Evolutionary conservation across 441 rosid genomes (phyloP).

Genomic region (Pelargonium fulgidum): DNA sequence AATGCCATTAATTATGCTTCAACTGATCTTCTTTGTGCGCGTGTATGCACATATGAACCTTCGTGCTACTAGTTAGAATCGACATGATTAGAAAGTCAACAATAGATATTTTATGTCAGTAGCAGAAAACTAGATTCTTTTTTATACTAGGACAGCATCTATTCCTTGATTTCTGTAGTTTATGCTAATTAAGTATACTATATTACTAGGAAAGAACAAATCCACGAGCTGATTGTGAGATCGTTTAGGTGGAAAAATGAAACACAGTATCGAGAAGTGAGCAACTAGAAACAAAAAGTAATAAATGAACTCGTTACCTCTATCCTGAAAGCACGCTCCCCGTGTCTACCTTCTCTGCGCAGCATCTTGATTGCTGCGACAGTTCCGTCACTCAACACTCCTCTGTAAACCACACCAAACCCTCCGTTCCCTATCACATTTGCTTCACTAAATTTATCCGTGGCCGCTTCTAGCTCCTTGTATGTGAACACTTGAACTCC

Average conservation of each 20-base stretch:
- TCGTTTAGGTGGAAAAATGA: background rate
- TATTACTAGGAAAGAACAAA: background rate
- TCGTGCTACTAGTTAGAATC: background rate
- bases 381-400: constrained; percentile 63
- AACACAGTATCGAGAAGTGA: constrained; percentile 12
- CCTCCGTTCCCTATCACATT: constrained; percentile 58
- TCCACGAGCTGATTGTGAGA: background rate
- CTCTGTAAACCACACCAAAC: constrained; percentile 62
- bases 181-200: background rate
- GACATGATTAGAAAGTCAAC: background rate
- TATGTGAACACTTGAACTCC: constrained; percentile 80
- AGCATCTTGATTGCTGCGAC: constrained; percentile 70
- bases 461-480: constrained; percentile 69
- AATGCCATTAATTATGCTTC: no score
- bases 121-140: background rate
- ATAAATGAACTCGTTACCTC: constrained; percentile 58
- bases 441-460: constrained; percentile 47
- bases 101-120: background rate
- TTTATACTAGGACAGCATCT: background rate
- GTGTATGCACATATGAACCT: background rate
- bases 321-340: constrained; percentile 72
- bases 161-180: background rate
- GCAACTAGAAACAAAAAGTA: constrained; percentile 18
- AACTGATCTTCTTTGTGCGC: no score
- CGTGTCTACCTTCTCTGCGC: constrained; percentile 53